Conservation (phyloP, 345 rosid genomes). For the Sonneratia caseolaris region DNA sequence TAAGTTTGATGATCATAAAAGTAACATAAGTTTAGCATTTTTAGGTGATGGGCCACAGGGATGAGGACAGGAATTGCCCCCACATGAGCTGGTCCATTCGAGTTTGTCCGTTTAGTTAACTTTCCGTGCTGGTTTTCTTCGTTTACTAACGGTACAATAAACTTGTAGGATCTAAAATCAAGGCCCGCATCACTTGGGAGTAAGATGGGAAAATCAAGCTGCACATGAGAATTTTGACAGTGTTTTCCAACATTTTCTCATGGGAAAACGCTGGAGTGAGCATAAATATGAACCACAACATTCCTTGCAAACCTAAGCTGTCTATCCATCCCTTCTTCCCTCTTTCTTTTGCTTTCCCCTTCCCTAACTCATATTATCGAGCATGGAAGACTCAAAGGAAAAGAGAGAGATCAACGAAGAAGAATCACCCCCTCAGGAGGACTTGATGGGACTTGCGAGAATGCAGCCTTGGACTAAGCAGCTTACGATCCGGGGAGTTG, state of each 20-base stretch:
- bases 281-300: no score
- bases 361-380: background rate
- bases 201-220: background rate
- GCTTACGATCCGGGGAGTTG: conserved; percentile 59
- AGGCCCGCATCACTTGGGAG: background rate
- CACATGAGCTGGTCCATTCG: no score
- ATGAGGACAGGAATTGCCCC: no score
- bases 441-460: background rate
- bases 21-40: no score
- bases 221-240: no score
- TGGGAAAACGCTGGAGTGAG: no score
- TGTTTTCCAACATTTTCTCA: no score
- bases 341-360: background rate
- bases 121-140: no score
- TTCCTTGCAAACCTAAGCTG: background rate
- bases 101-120: no score
- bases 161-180: background rate
- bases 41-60: no score
- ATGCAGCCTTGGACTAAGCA: conserved; percentile 65
- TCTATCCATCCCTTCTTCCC: background rate
- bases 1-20: no score
- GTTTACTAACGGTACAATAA: no score
- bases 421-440: background rate
- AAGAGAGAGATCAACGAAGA: conserved; percentile 9
- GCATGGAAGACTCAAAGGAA: conserved; percentile 3